phyloP scores from a whole-genome alignment of 306 rosid genomes.

The Mimosa pudica region DNA sequence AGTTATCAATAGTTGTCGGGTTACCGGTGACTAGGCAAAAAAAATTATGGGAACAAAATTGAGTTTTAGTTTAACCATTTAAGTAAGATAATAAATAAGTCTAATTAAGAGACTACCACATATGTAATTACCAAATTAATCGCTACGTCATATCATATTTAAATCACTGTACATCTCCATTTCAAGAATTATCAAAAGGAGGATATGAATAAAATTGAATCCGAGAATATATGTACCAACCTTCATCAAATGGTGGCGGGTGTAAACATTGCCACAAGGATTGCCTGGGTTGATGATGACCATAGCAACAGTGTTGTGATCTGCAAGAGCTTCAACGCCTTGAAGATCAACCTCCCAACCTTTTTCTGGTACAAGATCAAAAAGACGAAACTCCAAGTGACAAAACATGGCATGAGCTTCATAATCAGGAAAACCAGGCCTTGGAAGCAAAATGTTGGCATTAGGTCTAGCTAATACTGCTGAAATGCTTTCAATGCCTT shows the following conservation, averaged over 20 bases:
- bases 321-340: constrained; percentile 55
- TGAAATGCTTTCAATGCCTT: constrained; percentile 55
- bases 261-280: constrained; percentile 71
- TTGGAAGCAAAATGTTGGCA: constrained; percentile 74
- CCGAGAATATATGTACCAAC: constrained; percentile 16
- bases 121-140: not conserved
- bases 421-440: constrained; percentile 69
- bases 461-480: constrained; percentile 59
- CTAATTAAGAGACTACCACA: not conserved
- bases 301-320: constrained; percentile 65
- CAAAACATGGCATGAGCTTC: constrained; percentile 42
- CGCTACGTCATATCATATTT: not conserved
- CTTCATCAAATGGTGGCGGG: constrained; percentile 54
- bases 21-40: too few relatives aligned
- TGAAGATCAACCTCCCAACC: constrained; percentile 73
- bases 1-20: too few relatives aligned
- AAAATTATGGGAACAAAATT: not conserved
- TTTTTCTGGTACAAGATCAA: constrained; percentile 57
- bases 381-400: constrained; percentile 59
- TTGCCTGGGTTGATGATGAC: constrained; percentile 68
- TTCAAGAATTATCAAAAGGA: not conserved
- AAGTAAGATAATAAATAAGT: too few relatives aligned
- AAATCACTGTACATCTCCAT: not conserved
- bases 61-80: too few relatives aligned
- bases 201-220: not conserved